Conservation (phyloP, 495 filamentous ascomycete species). For the Pyrenopolyporus hunteri region DNA sequence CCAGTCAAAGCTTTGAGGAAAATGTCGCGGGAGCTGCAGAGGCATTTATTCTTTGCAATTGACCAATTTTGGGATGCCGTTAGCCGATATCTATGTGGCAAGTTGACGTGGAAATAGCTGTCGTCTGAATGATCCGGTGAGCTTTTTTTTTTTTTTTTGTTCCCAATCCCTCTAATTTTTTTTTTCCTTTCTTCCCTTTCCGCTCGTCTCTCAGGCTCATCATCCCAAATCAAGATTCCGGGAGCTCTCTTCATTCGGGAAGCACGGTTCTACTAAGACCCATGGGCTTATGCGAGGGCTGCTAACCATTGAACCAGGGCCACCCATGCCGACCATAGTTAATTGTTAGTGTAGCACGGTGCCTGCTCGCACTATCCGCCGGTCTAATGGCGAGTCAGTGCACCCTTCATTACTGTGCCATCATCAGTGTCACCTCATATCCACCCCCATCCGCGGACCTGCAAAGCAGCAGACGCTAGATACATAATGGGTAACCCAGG, state of each 20-base stretch:
- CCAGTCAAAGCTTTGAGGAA: slow-evolving; percentile 24
- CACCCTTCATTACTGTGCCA: slow-evolving; percentile 33
- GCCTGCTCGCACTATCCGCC: slow-evolving; percentile 8
- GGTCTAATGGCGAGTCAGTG: slow-evolving; percentile 24
- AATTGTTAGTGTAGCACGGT: slow-evolving; percentile 27
- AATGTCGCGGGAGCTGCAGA: slow-evolving; percentile 27
- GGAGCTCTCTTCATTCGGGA: slow-evolving; percentile 36
- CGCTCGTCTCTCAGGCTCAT: slow-evolving; percentile 10
- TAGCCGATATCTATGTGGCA: slow-evolving; percentile 2
- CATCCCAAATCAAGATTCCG: slow-evolving; percentile 39
- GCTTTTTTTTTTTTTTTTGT: slow-evolving; percentile 20
- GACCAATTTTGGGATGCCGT: slow-evolving; percentile 8
- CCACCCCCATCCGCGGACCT: slow-evolving; percentile 12
- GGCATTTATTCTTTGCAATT: slow-evolving; percentile 28
- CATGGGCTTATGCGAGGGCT: slow-evolving; percentile 37
- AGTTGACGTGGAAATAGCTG: slow-evolving; percentile 29
- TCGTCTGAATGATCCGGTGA: slow-evolving; percentile 23
- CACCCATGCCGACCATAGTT: slow-evolving; percentile 23
- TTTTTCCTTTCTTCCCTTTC: slow-evolving; percentile 1
- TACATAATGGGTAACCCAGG: slow-evolving; percentile 39
- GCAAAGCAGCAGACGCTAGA: slow-evolving; percentile 30
- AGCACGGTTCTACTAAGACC: slow-evolving; percentile 29
- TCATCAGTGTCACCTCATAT: slow-evolving; percentile 5
- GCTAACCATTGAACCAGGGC: slow-evolving; percentile 29
- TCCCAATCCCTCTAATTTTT: neutral